These are phyloP conservation scores for Didymella glomerata DNA, from an alignment of 2,329 filamentous ascomycete genomes.

Conservation along the genomic window DNA sequence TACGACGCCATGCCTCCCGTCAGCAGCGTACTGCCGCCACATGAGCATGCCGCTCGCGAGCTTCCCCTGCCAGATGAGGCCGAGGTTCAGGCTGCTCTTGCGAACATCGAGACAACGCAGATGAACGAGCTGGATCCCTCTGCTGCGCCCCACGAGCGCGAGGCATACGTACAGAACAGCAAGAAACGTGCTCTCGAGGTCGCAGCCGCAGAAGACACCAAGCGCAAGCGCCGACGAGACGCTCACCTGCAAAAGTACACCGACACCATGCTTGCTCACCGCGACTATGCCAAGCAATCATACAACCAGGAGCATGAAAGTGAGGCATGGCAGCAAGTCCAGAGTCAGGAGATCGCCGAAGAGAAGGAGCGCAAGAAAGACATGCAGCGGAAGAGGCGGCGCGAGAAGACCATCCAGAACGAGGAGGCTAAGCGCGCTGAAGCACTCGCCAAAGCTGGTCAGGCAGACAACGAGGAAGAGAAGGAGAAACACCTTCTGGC, in stretches of 20 bases:
- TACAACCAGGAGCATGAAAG: slow-evolving; percentile 81
- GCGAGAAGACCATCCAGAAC: slow-evolving; percentile 92
- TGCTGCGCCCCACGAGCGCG: slow-evolving; percentile 61
- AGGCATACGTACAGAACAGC: slow-evolving; percentile 62
- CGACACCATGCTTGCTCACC: slow-evolving; percentile 71
- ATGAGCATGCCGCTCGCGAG: slow-evolving; percentile 35
- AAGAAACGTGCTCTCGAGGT: slow-evolving; percentile 76
- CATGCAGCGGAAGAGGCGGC: slow-evolving; percentile 95
- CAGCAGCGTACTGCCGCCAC: slow-evolving; percentile 27
- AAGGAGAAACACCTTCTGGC: slow-evolving; percentile 81
- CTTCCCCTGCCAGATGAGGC: slow-evolving; percentile 61
- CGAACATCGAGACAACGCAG: slow-evolving; percentile 64
- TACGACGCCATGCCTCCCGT: slow-evolving; percentile 41
- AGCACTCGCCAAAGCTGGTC: slow-evolving; percentile 78
- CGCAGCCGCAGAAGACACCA: slow-evolving; percentile 67
- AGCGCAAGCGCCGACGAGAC: slow-evolving; percentile 69
- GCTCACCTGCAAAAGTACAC: slow-evolving; percentile 64
- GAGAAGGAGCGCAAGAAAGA: slow-evolving; percentile 99
- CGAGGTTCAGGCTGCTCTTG: slow-evolving; percentile 73
- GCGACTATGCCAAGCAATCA: slow-evolving; percentile 74
- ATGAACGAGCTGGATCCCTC: slow-evolving; percentile 65
- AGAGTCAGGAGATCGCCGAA: slow-evolving; percentile 86
- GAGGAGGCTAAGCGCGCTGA: slow-evolving; percentile 84
- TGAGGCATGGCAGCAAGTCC: slow-evolving; percentile 83
- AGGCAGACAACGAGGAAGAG: slow-evolving; percentile 83